These are phyloP conservation scores for Nitzschia sp. DNA, from an alignment of 108 stramenopile genomes.

Conservation along the genomic window DNA sequence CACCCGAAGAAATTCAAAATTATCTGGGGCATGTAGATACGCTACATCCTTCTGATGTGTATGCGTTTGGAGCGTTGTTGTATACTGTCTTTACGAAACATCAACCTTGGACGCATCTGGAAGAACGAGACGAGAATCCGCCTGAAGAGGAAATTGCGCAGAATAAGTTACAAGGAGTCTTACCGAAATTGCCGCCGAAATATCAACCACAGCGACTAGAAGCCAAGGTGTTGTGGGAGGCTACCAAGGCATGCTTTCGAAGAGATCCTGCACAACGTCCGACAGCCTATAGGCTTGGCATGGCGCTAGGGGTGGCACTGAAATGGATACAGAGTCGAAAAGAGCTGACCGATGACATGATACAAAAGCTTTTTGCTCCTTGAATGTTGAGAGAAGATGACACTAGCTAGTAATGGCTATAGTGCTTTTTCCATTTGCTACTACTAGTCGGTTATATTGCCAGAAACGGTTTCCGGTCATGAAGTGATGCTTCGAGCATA, in stretches of 20 bases:
- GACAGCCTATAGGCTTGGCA: conserved; percentile 33
- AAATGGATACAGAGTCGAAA: conserved; percentile 13
- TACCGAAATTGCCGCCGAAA: conserved; percentile 25
- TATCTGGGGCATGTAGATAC: conserved; percentile 32
- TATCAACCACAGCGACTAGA: conserved; percentile 13
- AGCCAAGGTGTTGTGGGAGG: conserved; percentile 31
- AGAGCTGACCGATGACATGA: background rate
- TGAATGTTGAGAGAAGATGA: background rate
- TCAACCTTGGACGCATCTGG: conserved; percentile 58
- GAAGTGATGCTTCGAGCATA: conserved; percentile 4
- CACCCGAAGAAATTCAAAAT: conserved; percentile 54
- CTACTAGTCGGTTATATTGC: background rate
- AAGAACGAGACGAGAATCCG: conserved; percentile 3
- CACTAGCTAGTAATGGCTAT: background rate
- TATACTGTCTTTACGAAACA: conserved; percentile 50
- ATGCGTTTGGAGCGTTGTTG: conserved; percentile 62
- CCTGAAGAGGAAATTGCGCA: conserved; percentile 14
- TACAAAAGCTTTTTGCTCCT: conserved; percentile 14
- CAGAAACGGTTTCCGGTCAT: background rate
- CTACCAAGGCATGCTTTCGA: conserved; percentile 34
- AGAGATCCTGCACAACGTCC: conserved; percentile 41
- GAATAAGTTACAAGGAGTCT: conserved; percentile 14
- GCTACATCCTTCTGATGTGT: conserved; percentile 69
- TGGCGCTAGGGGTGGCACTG: conserved; percentile 15
- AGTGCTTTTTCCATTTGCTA: too few species aligned